A percentile compares a stretch with the other conserved stretches of the same genome.
These are phyloP conservation scores for Solanum peruvianum DNA, from an alignment of 257 asterid genomes.

Conservation along the genomic window DNA sequence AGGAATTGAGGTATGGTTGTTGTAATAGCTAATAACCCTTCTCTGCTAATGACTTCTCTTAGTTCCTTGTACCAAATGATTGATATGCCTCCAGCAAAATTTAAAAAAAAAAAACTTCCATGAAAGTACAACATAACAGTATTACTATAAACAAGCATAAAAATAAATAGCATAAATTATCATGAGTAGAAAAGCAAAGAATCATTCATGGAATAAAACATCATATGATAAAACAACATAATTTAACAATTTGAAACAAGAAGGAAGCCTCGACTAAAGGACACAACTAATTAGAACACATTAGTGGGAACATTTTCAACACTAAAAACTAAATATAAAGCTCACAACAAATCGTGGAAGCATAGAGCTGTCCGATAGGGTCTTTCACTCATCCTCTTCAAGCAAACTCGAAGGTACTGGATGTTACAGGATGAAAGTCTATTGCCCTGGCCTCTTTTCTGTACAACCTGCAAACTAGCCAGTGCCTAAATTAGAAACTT, in stretches of 20 bases:
- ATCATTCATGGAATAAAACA: background rate
- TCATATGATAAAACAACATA: background rate
- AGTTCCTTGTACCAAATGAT: background rate
- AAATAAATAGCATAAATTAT: background rate
- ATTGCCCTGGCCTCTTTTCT: background rate
- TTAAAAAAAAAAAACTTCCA: background rate
- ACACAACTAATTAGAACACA: background rate
- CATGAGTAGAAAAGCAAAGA: background rate
- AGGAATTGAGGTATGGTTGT: background rate
- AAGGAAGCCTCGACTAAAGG: background rate
- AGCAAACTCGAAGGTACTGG: background rate
- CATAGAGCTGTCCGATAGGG: background rate
- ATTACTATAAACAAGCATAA: background rate
- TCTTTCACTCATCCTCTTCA: background rate
- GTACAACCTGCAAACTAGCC: slow-evolving; percentile 1
- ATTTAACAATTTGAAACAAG: background rate
- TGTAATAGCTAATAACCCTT: background rate
- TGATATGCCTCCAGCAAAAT: background rate
- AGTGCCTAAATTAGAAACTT: background rate
- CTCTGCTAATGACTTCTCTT: background rate
- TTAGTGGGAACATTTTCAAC: background rate
- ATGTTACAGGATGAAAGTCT: background rate
- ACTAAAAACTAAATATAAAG: background rate
- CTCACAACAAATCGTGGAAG: background rate
- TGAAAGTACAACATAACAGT: background rate